These are phyloP conservation scores for Russula brevipes DNA, from an alignment of 768 basidiomycete genomes.

Conservation along the genomic window DNA sequence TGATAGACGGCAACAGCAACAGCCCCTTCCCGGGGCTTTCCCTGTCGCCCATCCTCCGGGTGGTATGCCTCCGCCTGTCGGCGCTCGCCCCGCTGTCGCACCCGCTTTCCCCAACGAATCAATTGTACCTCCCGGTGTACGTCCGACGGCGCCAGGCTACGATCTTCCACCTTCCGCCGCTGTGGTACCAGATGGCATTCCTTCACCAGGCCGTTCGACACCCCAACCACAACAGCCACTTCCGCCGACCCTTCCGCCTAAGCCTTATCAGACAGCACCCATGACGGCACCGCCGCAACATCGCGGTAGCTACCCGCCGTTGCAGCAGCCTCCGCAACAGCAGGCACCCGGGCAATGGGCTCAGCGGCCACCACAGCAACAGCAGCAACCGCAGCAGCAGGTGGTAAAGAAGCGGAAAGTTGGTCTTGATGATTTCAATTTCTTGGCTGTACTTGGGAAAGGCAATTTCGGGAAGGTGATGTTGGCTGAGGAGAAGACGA, in stretches of 20 bases:
- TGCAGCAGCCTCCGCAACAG: constrained; percentile 22
- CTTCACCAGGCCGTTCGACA: constrained; percentile 14
- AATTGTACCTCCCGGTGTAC: constrained; percentile 29
- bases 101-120: constrained; percentile 36
- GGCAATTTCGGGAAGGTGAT: constrained; percentile 99
- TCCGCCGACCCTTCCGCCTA: constrained; percentile 21
- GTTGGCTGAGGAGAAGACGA: constrained; percentile 97
- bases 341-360: constrained; percentile 33
- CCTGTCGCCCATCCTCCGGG: constrained; percentile 27
- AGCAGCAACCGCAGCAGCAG: constrained; percentile 38
- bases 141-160: constrained; percentile 17
- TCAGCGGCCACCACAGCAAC: constrained; percentile 30
- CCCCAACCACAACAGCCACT: constrained; percentile 21
- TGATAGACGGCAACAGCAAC: constrained; percentile 24
- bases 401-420: constrained; percentile 67
- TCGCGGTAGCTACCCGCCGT: constrained; percentile 11
- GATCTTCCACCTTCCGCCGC: constrained; percentile 17
- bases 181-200: constrained; percentile 7
- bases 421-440: constrained; percentile 97
- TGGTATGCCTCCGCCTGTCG: constrained; percentile 33
- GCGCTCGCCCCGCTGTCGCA: constrained; percentile 36
- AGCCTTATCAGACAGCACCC: constrained; percentile 9
- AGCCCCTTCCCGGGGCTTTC: constrained; percentile 25
- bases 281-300: constrained; percentile 7
- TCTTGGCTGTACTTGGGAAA: constrained; percentile 96